These are phyloP conservation scores for Russula sp. DNA, from an alignment of 768 basidiomycete genomes.

Conservation along the genomic window DNA sequence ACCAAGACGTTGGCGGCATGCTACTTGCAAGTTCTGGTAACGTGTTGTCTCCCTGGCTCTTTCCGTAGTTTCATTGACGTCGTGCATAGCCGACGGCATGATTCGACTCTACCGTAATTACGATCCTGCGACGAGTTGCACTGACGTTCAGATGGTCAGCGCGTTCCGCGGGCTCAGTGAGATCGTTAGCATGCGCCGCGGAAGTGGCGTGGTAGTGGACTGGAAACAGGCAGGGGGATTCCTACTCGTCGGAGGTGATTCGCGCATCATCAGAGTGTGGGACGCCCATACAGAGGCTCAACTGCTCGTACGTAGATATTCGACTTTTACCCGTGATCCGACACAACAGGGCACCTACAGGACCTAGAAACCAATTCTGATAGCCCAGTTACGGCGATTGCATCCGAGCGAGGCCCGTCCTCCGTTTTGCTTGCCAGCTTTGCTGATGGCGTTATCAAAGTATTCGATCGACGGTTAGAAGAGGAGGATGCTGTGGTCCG, in stretches of 20 bases:
- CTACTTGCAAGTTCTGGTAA: conserved; percentile 81
- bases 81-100: conserved; percentile 72
- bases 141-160: conserved; percentile 85
- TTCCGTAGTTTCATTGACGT: conserved; percentile 1
- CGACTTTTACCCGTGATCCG: background rate
- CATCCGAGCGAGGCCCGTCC: conserved; percentile 68
- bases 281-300: conserved; percentile 87
- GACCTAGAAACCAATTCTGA: conserved; percentile 87
- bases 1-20: conserved; percentile 91
- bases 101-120: conserved; percentile 92
- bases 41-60: background rate
- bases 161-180: conserved; percentile 88
- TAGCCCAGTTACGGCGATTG: conserved; percentile 81
- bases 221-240: conserved; percentile 90
- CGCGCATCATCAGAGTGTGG: conserved; percentile 85
- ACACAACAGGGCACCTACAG: conserved; percentile 36
- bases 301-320: conserved; percentile 48
- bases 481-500: conserved; percentile 79
- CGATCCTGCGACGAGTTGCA: conserved; percentile 63
- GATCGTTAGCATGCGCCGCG: conserved; percentile 63
- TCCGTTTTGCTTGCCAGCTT: conserved; percentile 86
- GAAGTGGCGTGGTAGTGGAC: conserved; percentile 80
- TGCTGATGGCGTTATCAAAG: conserved; percentile 82
- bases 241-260: conserved; percentile 88
- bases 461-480: conserved; percentile 88